Evolutionary conservation across 768 basidiomycete species (phyloP).

Genomic region (Serendipita sp.): DNA sequence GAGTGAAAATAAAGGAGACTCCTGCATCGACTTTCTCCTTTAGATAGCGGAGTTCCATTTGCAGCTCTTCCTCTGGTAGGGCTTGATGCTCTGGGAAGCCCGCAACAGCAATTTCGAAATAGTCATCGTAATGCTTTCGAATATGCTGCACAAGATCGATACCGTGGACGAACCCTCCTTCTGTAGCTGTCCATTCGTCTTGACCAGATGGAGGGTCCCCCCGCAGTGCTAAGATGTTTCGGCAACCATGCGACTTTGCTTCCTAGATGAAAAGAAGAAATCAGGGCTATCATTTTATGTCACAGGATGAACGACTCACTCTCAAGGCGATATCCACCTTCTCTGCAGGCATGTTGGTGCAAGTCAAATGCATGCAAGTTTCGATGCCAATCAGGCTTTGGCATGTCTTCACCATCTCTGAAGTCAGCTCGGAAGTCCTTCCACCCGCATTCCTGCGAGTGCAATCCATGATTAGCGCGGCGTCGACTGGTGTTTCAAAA

Average conservation of each 20-base stretch:
- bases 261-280: slow-evolving; percentile 35
- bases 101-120: slow-evolving; percentile 89
- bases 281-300: slow-evolving; percentile 8
- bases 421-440: slow-evolving; percentile 83
- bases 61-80: slow-evolving; percentile 57
- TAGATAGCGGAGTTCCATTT: slow-evolving; percentile 65
- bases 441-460: slow-evolving; percentile 82
- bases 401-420: slow-evolving; percentile 88
- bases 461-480: slow-evolving; percentile 8
- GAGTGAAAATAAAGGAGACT: slow-evolving; percentile 88
- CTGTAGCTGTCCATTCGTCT: slow-evolving; percentile 83
- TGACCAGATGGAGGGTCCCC: slow-evolving; percentile 85
- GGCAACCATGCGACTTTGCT: slow-evolving; percentile 76
- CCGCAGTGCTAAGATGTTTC: slow-evolving; percentile 84
- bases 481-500: not conserved
- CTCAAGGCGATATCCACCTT: slow-evolving; percentile 84
- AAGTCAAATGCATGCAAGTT: slow-evolving; percentile 97
- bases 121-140: slow-evolving; percentile 64
- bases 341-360: slow-evolving; percentile 95
- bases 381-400: slow-evolving; percentile 87
- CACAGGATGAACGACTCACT: slow-evolving; percentile 32
- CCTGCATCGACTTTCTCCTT: slow-evolving; percentile 89
- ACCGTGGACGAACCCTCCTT: slow-evolving; percentile 80
- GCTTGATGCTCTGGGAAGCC: slow-evolving; percentile 79
- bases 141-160: slow-evolving; percentile 88